Evolutionary conservation across 495 filamentous ascomycete genomes (phyloP).

Genomic region (Chaetomium cochliodes): DNA sequence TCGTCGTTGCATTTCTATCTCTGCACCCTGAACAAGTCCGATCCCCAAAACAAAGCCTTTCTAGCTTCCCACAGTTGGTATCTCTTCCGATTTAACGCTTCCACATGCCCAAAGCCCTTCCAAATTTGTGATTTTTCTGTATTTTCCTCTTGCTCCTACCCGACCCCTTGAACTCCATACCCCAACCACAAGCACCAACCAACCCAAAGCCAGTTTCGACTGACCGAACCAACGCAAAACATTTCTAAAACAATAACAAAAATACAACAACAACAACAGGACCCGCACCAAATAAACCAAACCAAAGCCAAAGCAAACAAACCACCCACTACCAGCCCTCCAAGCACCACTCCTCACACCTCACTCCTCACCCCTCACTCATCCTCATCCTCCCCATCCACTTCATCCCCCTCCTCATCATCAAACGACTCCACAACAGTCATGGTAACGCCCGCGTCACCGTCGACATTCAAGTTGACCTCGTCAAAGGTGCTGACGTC

Average conservation of each 20-base stretch:
- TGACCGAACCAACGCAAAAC: background rate
- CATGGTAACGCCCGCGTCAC: slow-evolving; percentile 49
- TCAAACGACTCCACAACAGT: slow-evolving; percentile 50
- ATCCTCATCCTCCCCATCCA: slow-evolving; percentile 41
- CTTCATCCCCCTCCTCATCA: slow-evolving; percentile 38
- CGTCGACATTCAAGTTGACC: slow-evolving; percentile 52
- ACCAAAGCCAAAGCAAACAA: background rate
- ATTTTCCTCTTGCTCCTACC: background rate
- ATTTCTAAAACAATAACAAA: too few relatives aligned
- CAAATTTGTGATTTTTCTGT: background rate
- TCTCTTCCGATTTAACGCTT: background rate
- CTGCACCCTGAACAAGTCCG: background rate
- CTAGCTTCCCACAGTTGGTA: background rate
- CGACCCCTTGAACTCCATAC: background rate
- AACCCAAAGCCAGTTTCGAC: background rate
- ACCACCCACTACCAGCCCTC: background rate
- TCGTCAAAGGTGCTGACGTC: slow-evolving; percentile 41
- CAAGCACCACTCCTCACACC: background rate
- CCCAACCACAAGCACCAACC: background rate
- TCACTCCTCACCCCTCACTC: slow-evolving; percentile 7
- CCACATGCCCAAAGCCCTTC: background rate
- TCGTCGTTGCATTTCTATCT: background rate
- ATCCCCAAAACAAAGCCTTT: background rate
- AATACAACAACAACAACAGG: too few relatives aligned
- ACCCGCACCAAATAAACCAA: too few relatives aligned